Evolutionary conservation across 23 red algal genomes (phyloP).

Genomic region (Gracilaria caudata): DNA sequence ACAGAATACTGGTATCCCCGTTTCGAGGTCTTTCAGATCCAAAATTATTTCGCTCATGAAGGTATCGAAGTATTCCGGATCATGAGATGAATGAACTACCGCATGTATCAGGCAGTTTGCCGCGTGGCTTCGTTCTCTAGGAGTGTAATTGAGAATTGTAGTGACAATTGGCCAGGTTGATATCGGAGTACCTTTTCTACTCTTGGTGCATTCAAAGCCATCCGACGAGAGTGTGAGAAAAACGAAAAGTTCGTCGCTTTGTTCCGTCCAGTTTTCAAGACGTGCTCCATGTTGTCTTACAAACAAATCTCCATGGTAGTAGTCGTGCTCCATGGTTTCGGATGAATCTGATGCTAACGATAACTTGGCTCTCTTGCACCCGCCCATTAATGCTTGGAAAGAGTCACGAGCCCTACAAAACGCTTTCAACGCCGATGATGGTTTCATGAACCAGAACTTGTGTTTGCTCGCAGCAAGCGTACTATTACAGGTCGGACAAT

Average conservation of each 20-base stretch:
- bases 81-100: slow-evolving; percentile 3
- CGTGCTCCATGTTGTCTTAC: not conserved
- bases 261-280: not conserved
- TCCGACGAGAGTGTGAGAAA: slow-evolving; percentile 18
- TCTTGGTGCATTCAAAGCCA: slow-evolving; percentile 1
- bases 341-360: not conserved
- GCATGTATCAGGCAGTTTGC: not conserved
- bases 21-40: slow-evolving; percentile 17
- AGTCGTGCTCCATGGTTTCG: not conserved
- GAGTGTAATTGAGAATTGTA: not conserved
- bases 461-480: not conserved
- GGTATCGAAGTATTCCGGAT: slow-evolving; percentile 16
- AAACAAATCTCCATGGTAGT: slow-evolving; percentile 11
- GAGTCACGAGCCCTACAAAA: not conserved
- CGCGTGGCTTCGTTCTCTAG: slow-evolving; percentile 3
- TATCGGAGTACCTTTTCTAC: not conserved
- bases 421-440: slow-evolving; percentile 10
- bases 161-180: not conserved
- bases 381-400: not conserved
- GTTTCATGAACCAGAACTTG: slow-evolving; percentile 1
- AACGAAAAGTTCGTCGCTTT: slow-evolving; percentile 10
- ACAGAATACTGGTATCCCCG: not conserved
- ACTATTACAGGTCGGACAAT: not conserved
- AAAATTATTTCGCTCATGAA: not conserved
- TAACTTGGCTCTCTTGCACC: not conserved